A percentile compares a stretch with the other conserved stretches of the same genome.
These are phyloP conservation scores for Begonia peltatifolia DNA, from an alignment of 306 rosid genomes.

Conservation along the genomic window DNA sequence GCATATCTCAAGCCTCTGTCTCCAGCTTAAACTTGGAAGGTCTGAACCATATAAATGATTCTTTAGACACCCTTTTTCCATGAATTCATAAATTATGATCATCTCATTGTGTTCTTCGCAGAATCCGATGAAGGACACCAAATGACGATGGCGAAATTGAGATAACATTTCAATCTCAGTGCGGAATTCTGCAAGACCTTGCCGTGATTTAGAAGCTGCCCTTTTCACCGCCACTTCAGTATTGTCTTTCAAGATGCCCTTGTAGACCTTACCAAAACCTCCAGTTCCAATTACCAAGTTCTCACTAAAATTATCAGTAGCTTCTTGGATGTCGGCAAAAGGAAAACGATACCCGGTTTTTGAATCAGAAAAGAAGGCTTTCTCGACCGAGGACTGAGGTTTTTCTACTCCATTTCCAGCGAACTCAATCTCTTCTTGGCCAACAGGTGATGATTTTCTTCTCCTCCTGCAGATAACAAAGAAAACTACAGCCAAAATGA, in stretches of 20 bases:
- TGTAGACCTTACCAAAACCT: conserved; percentile 68
- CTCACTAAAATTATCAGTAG: conserved; percentile 56
- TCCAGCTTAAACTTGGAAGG: conserved; percentile 37
- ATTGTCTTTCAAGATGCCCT: conserved; percentile 38
- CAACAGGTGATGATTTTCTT: conserved; percentile 15
- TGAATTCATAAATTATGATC: conserved; percentile 51
- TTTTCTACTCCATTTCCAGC: conserved; percentile 12
- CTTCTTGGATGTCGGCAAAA: conserved; percentile 27
- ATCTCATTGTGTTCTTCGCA: conserved; percentile 47
- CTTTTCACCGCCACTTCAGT: conserved; percentile 60
- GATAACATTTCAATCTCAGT: conserved; percentile 71
- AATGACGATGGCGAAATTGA: conserved; percentile 54
- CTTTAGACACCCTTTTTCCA: conserved; percentile 52
- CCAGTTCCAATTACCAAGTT: conserved; percentile 43
- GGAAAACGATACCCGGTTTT: conserved; percentile 43
- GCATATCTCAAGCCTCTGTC: conserved; percentile 50
- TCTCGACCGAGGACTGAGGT: background rate
- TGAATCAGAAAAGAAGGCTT: conserved; percentile 19
- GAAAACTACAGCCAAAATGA: conserved; percentile 13
- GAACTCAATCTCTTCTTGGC: conserved; percentile 16
- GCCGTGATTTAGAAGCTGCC: conserved; percentile 32
- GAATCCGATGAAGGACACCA: conserved; percentile 59
- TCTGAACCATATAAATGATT: conserved; percentile 38
- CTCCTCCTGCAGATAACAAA: conserved; percentile 30
- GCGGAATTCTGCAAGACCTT: conserved; percentile 45